These are phyloP conservation scores for Nakaseomyces sp. DNA, from an alignment of 1,139 yeast genomes.

Conservation along the genomic window DNA sequence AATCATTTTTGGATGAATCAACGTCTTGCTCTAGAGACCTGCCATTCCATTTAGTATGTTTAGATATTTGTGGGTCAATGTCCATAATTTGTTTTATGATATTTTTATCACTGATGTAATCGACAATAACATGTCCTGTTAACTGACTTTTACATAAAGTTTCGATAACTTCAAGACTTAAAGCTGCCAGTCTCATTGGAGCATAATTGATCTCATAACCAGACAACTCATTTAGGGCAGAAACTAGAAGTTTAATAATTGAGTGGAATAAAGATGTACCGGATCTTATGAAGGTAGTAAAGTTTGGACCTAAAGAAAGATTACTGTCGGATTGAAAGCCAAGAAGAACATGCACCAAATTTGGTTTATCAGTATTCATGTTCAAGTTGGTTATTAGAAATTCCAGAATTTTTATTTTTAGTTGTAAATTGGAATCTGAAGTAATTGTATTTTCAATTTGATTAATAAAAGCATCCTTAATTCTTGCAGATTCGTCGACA, in stretches of 20 bases:
- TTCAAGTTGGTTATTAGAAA: slow-evolving; percentile 48
- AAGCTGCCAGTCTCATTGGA: slow-evolving; percentile 49
- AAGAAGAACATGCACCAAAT: slow-evolving; percentile 64
- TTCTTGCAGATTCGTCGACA: slow-evolving; percentile 58
- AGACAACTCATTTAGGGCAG: slow-evolving; percentile 39
- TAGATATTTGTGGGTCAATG: slow-evolving; percentile 46
- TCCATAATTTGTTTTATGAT: slow-evolving; percentile 47
- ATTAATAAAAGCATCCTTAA: slow-evolving; percentile 62
- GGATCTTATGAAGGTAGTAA: slow-evolving; percentile 44
- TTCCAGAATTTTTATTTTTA: slow-evolving; percentile 52
- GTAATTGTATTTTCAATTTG: slow-evolving; percentile 49
- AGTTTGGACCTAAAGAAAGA: slow-evolving; percentile 36
- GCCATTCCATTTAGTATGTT: slow-evolving; percentile 45
- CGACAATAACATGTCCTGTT: slow-evolving; percentile 46
- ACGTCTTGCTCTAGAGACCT: slow-evolving; percentile 32
- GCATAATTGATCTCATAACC: slow-evolving; percentile 41
- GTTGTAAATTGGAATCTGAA: slow-evolving; percentile 32
- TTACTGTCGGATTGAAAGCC: slow-evolving; percentile 52
- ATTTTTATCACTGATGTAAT: slow-evolving; percentile 42
- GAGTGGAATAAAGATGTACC: slow-evolving; percentile 48
- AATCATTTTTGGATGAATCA: slow-evolving; percentile 34
- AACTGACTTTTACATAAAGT: slow-evolving; percentile 48
- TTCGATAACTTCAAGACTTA: slow-evolving; percentile 52
- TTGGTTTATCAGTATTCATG: slow-evolving; percentile 34
- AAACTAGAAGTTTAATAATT: slow-evolving; percentile 42